Percentiles rank a stretch among this genome's conserved stretches.
These are phyloP conservation scores for Fusarium buharicum DNA, from an alignment of 2,329 filamentous ascomycete genomes.

Conservation along the genomic window DNA sequence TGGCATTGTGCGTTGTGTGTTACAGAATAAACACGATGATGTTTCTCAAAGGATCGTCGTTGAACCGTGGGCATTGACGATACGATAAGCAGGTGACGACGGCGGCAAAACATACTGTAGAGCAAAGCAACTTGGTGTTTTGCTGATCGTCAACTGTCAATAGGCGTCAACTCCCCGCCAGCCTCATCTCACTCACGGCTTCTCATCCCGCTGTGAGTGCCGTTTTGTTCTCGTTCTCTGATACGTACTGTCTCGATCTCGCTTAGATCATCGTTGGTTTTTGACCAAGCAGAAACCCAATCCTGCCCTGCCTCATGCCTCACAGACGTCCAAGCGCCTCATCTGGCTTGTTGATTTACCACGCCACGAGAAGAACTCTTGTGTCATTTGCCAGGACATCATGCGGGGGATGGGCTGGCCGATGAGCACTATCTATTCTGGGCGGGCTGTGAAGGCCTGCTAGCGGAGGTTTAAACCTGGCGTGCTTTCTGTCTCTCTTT, in stretches of 20 bases:
- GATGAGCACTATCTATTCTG: conserved; percentile 41
- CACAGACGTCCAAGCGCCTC: conserved; percentile 29
- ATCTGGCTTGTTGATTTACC: conserved; percentile 24
- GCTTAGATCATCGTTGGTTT: conserved; percentile 36
- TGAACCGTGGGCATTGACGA: conserved; percentile 19
- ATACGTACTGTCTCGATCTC: conserved; percentile 35
- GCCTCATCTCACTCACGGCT: conserved; percentile 27
- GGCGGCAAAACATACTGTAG: conserved; percentile 33
- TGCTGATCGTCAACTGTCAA: conserved; percentile 13
- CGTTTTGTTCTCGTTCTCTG: neutral
- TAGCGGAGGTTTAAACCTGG: conserved; percentile 36
- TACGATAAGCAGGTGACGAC: conserved; percentile 32
- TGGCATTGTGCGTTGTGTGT: conserved; percentile 17
- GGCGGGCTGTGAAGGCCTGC: conserved; percentile 16
- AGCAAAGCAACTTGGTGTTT: no score
- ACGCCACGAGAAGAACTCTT: conserved; percentile 27
- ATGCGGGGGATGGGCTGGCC: conserved; percentile 38
- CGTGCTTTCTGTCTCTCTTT: conserved; percentile 13
- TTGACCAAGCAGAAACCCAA: conserved; percentile 30
- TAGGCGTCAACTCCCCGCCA: conserved; percentile 27
- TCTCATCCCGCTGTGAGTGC: conserved; percentile 18
- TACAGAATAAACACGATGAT: neutral
- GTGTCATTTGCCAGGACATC: conserved; percentile 40
- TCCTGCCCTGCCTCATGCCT: conserved; percentile 15
- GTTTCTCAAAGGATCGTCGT: conserved; percentile 18